These are phyloP conservation scores for Vachellia pachyceras DNA, from an alignment of 306 rosid genomes.

Conservation along the genomic window DNA sequence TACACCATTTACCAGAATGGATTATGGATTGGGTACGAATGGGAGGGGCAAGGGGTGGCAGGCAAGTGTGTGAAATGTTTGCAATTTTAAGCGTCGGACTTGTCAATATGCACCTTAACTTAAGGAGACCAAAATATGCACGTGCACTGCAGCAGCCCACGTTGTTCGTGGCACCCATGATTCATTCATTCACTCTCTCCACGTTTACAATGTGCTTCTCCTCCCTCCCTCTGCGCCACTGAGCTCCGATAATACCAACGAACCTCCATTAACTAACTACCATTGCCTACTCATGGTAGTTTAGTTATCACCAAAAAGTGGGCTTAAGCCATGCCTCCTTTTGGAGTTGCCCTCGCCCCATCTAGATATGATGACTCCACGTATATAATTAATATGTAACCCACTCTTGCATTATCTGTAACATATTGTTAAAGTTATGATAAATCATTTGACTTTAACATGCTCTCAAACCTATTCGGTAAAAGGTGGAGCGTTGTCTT, in stretches of 20 bases:
- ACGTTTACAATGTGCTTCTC: not conserved
- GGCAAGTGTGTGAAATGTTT: conserved; percentile 1
- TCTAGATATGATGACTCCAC: not conserved
- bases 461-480: too few species aligned
- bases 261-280: not conserved
- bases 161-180: not conserved
- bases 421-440: not conserved
- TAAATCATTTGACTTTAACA: not conserved
- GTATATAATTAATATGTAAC: too few species aligned
- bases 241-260: not conserved
- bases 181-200: not conserved
- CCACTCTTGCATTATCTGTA: not conserved
- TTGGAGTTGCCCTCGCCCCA: too few species aligned
- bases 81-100: conserved; percentile 8
- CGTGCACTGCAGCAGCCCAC: not conserved
- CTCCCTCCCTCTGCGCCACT: not conserved
- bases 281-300: conserved; percentile 1
- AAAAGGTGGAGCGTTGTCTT: not conserved
- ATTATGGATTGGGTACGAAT: not conserved
- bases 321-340: too few species aligned
- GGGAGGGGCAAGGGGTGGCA: not conserved
- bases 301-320: too few species aligned
- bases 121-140: not conserved
- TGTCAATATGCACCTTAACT: too few species aligned
- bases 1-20: not conserved